Evolutionary conservation across 352 stramenopile species (phyloP), one percentile per base, ranked within the genome.

Genomic region (Globisporangium cederbergense): DNA sequence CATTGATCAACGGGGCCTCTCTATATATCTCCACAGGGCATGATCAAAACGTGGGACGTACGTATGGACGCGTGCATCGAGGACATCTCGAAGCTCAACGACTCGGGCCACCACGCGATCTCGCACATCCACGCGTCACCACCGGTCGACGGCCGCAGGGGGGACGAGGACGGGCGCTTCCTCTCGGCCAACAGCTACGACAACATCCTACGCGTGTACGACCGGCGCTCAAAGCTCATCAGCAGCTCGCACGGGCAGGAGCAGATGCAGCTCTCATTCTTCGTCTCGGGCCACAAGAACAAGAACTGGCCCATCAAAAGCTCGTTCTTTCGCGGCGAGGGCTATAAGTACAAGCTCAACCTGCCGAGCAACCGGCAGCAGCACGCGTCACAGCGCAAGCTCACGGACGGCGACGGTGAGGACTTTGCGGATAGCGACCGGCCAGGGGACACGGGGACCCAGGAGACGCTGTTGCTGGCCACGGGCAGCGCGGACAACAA

Each of bases 271-370:
- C 68, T 95, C 25, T 78, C 86, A 20, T 91, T 83, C 66, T 86
- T 81, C 57, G 83, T 95, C 20, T 86, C 81, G 38, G 82, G 88
- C 53, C 86, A 96, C 71, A 94, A 93, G 67, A 96, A 94, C 76
- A 96, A 95, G 72, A 95, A 96, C 66, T 96, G 88, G 88, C 88
- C 88, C 8, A 95, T 96, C 64, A 94, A 93, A 66, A 95, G 86
- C 66, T 85, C 83, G 3, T 96, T 96, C 65, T 96, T 96, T 71
- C 81, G 85, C 43, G 87, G 87, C 9, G 87, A 93, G 61, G 86
- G 86, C 20, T 87, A 92, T 77, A 93, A 92, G 67, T 93, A 95
- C 74, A 93, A 93, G 70, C 72, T 95, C 18, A 66, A 72, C 43
- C 65, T 93, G 18, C 81, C 86, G n/a, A 71, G 73, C 8, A 79